Evolutionary conservation across 345 rosid species (phyloP).

Genomic region (Triadica sebifera): DNA sequence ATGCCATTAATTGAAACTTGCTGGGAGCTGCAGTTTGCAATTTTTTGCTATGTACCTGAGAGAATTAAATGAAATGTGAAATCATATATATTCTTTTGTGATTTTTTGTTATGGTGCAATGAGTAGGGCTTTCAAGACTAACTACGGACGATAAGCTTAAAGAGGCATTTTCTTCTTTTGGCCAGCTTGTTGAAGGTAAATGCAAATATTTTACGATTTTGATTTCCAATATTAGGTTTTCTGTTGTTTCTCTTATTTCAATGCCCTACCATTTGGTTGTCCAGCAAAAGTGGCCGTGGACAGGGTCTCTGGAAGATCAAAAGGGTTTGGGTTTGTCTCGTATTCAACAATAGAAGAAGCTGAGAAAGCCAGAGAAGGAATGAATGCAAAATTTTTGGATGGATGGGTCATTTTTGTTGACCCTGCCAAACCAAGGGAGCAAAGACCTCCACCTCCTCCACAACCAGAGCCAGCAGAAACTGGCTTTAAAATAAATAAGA

Average conservation of each 20-base stretch:
- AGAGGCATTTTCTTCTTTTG: conserved; percentile 75
- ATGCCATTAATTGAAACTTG: background rate
- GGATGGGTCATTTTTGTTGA: conserved; percentile 98
- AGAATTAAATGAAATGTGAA: background rate
- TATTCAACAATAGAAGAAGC: conserved; percentile 75
- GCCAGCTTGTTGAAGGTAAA: conserved; percentile 68
- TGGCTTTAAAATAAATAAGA: conserved; percentile 73
- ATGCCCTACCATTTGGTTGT: background rate
- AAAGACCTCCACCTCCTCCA: conserved; percentile 40
- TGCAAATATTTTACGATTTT: background rate
- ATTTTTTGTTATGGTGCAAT: background rate
- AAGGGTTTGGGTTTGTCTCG: conserved; percentile 79
- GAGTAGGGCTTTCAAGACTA: conserved; percentile 65
- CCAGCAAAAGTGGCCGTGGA: conserved; percentile 71
- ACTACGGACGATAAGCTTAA: conserved; percentile 73
- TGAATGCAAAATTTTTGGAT: conserved; percentile 86
- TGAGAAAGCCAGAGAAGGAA: conserved; percentile 73
- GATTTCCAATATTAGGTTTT: background rate
- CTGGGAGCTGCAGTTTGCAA: background rate
- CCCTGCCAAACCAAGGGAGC: conserved; percentile 78
- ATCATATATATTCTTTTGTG: background rate
- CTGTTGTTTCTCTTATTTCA: background rate
- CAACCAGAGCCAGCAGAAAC: conserved; percentile 39
- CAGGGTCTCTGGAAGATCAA: conserved; percentile 66
- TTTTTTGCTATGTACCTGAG: background rate